Evolutionary conservation across 495 filamentous ascomycete species (phyloP), one percentile per base, ranked within the genome.

Genomic region (Penicillium turbatum): DNA sequence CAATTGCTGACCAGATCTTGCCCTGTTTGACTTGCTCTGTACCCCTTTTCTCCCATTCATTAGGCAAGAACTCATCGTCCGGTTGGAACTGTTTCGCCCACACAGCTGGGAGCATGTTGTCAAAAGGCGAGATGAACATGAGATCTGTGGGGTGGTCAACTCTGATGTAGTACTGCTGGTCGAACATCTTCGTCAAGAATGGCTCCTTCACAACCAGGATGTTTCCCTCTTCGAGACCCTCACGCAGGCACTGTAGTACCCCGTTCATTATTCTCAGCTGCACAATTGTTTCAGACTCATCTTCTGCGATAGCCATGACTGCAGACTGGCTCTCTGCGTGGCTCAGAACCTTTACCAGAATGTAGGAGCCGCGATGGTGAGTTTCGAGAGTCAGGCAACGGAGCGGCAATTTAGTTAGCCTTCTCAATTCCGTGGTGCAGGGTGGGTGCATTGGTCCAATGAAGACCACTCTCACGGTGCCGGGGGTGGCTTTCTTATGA

Each of bases 61-160:
- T 40, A n/a, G n/a, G 13, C 42, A 57, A 40, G 43, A 38, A 48
- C 51, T 50, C 11, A 48, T 29, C 13, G 2, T 37, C 34, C 15
- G 13, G 13, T 41, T 19, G 6, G 55, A 46, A 41, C 57, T 52
- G n/a, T n/a, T 8, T 55, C 63, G 61, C 74, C 73, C n/a, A 77
- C n/a, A 47, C 42, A 15, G 43, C 24, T 1, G 75, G 70, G 3
- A 75, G 59, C 16, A 55, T 57, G 19, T 32, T 19, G 49, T 77
- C 69, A 35, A 53, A 51, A 5, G 45, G 41, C 29, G 65, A 46
- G 7, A 76, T 37, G 41, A 65, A 61, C 6, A 65, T 54, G 31
- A 80, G 48, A 53, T 81, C 77, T n/a, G 68, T 73, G 8, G 73
- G 62, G 66, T 83, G 79, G 52, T 82, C 78, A 19, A 81, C 73